Conservation (phyloP, 495 filamentous ascomycete species). For the Aspergillus saccharolyticus region DNA sequence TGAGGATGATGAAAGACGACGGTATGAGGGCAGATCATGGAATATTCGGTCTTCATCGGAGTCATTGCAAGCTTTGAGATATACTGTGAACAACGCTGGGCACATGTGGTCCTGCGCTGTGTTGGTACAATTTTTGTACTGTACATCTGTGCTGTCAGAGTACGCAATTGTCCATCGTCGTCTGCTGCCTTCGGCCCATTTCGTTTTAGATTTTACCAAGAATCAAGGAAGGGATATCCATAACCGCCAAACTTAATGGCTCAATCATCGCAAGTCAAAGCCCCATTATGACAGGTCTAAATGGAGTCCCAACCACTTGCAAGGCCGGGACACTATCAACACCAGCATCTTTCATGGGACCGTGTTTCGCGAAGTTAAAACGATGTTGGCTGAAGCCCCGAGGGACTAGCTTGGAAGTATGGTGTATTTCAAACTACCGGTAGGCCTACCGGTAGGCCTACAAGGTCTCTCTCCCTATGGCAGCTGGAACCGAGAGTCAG, state of each 20-base stretch:
- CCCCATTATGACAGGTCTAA: constrained; percentile 17
- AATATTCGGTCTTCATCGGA: no score
- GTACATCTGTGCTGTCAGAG: not conserved
- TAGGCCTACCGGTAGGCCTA: not conserved
- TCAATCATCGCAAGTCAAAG: not conserved
- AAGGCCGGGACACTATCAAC: constrained; percentile 9
- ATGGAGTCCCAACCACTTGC: constrained; percentile 14
- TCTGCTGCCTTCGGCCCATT: not conserved
- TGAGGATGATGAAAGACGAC: not conserved
- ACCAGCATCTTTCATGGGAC: constrained; percentile 6
- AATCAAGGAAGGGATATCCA: constrained; percentile 7
- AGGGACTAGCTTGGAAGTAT: no score
- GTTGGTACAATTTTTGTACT: not conserved
- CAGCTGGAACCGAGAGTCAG: not conserved
- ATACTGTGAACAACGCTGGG: not conserved
- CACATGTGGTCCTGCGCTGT: not conserved
- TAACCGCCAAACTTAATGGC: not conserved
- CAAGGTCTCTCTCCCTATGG: not conserved
- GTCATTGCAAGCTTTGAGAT: no score
- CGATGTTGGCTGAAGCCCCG: constrained; percentile 1
- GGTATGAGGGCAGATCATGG: not conserved
- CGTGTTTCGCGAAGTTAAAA: constrained; percentile 7
- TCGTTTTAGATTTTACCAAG: constrained; percentile 3
- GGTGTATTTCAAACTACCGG: not conserved
- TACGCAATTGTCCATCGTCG: not conserved